phyloP scores from a whole-genome alignment of 352 stramenopile species.

The Globisporangium paddicum region DNA sequence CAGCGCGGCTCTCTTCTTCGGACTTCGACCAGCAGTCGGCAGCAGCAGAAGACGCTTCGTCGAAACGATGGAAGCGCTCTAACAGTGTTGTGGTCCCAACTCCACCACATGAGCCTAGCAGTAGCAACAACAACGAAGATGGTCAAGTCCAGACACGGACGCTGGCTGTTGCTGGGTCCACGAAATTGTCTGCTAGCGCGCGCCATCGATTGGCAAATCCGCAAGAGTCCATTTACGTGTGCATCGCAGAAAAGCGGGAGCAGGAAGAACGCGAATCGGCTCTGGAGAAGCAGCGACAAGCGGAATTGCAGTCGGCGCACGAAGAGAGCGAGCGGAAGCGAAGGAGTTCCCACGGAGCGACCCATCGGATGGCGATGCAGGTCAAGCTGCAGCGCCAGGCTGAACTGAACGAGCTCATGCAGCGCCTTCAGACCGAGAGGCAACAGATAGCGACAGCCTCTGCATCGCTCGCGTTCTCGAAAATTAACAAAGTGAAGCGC shows the following conservation, averaged over 20 bases:
- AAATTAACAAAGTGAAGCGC: background rate
- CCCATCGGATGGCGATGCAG: conserved; percentile 25
- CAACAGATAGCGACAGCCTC: background rate
- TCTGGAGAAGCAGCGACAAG: background rate
- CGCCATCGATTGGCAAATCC: conserved; percentile 30
- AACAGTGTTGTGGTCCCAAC: background rate
- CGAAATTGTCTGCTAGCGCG: background rate
- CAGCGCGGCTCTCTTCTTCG: background rate
- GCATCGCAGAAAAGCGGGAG: conserved; percentile 14
- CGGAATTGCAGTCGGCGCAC: conserved; percentile 2
- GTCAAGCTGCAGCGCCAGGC: conserved; percentile 39
- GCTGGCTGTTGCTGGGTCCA: conserved; percentile 7
- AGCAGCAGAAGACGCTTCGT: background rate
- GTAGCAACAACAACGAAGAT: conserved; percentile 4
- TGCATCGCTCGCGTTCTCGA: background rate
- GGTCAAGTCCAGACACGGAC: conserved; percentile 6
- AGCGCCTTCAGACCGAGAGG: conserved; percentile 8
- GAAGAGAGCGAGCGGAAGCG: background rate
- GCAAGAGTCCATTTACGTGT: conserved; percentile 48
- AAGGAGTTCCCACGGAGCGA: conserved; percentile 1
- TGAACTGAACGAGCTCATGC: conserved; percentile 28
- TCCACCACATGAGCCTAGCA: background rate
- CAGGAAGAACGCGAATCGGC: conserved; percentile 15
- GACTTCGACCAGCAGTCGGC: too few relatives aligned
- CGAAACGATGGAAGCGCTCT: conserved; percentile 1